Percentiles rank a stretch among this genome's conserved stretches.
phyloP scores from a whole-genome alignment of 2,329 filamentous ascomycete genomes.

The Penicillium sp. region DNA sequence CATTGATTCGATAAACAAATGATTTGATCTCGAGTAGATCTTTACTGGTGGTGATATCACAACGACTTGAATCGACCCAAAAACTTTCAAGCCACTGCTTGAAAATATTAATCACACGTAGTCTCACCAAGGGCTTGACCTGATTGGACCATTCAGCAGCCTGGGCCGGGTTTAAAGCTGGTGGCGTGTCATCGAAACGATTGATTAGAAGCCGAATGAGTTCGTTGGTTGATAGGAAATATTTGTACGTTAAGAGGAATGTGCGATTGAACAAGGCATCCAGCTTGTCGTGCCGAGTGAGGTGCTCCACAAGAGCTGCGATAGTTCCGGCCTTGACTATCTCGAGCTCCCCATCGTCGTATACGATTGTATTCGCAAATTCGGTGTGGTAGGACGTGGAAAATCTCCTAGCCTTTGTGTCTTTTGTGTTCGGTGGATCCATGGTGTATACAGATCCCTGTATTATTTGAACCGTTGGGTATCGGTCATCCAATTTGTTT shows the following conservation, averaged over 20 bases:
- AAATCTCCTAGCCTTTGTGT: neutral
- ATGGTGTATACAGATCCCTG: constrained; percentile 5
- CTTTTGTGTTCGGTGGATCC: neutral
- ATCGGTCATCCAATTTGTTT: neutral
- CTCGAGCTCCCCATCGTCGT: constrained; percentile 6
- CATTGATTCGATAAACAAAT: constrained; percentile 63
- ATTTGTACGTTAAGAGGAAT: constrained; percentile 89
- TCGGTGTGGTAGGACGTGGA: constrained; percentile 12
- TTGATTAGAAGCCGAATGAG: constrained; percentile 86
- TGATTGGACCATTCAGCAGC: constrained; percentile 81
- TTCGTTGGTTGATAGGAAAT: constrained; percentile 83
- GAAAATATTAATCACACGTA: constrained; percentile 91
- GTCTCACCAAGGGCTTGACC: constrained; percentile 88
- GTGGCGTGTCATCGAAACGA: constrained; percentile 85
- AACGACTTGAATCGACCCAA: constrained; percentile 85
- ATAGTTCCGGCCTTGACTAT: constrained; percentile 64
- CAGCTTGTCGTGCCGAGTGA: constrained; percentile 89
- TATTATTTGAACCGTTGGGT: constrained; percentile 1
- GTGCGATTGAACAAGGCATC: constrained; percentile 93
- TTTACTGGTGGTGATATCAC: constrained; percentile 60
- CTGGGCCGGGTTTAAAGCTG: constrained; percentile 70
- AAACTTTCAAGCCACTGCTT: constrained; percentile 97
- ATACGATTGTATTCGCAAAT: constrained; percentile 14
- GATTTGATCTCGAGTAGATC: constrained; percentile 81
- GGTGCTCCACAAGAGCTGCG: constrained; percentile 84